phyloP scores from a whole-genome alignment of 2,329 filamentous ascomycete genomes.

The Triangularia setosa region DNA sequence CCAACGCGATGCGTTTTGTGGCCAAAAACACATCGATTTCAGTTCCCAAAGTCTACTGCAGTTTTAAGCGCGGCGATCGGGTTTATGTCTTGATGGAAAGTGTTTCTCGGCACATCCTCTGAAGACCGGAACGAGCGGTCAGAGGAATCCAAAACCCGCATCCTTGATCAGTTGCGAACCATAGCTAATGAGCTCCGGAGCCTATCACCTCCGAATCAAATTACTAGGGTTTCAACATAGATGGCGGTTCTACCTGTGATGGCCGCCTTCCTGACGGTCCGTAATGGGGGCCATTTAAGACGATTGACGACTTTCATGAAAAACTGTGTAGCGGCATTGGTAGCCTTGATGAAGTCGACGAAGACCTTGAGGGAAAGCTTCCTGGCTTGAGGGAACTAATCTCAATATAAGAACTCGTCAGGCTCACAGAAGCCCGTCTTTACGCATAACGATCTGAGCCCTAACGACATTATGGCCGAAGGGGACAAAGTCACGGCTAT shows the following conservation, averaged over 20 bases:
- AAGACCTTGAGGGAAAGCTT: slow-evolving; percentile 25
- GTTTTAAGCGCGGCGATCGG: not conserved
- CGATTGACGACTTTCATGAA: slow-evolving; percentile 31
- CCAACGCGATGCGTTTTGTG: not conserved
- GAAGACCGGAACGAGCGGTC: not conserved
- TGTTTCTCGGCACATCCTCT: not conserved
- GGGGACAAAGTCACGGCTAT: slow-evolving; percentile 43
- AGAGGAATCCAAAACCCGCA: not conserved
- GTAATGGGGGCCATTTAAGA: slow-evolving; percentile 31
- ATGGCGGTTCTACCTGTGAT: not conserved
- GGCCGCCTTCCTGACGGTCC: not conserved
- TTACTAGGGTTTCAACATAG: not conserved
- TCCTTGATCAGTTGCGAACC: not conserved
- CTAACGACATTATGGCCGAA: slow-evolving; percentile 40
- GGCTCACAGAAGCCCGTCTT: slow-evolving; percentile 38
- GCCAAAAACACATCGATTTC: not conserved
- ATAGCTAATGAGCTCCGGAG: not conserved
- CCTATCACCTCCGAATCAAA: not conserved
- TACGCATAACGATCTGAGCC: slow-evolving; percentile 45
- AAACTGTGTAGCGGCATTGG: slow-evolving; percentile 23
- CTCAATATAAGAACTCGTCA: slow-evolving; percentile 26
- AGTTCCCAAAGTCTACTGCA: not conserved
- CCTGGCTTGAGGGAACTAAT: slow-evolving; percentile 33
- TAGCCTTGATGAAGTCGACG: slow-evolving; percentile 21
- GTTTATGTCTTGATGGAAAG: not conserved